Conservation (phyloP, 306 rosid species). For the Ormosia semicastrata region DNA sequence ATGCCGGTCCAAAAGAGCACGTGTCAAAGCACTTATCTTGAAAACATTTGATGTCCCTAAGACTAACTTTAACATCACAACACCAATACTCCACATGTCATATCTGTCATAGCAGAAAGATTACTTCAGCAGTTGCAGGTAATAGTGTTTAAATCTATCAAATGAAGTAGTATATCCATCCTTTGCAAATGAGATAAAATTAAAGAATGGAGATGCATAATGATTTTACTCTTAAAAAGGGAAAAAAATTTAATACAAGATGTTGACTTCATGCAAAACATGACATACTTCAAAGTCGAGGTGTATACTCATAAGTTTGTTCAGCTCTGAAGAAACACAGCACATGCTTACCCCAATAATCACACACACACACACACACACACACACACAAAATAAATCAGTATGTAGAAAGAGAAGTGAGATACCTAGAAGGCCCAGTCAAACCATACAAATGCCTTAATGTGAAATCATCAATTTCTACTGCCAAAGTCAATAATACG, state of each 20-base stretch:
- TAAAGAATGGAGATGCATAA: background rate
- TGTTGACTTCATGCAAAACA: constrained; percentile 22
- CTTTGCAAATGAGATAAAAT: background rate
- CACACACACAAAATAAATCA: background rate
- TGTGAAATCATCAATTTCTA: constrained; percentile 83
- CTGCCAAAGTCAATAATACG: constrained; percentile 91
- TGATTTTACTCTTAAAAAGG: constrained; percentile 6
- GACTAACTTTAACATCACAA: too few species aligned
- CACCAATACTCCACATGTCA: too few species aligned
- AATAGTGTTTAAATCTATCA: constrained; percentile 14
- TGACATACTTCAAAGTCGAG: constrained; percentile 77
- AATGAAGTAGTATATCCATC: constrained; percentile 6
- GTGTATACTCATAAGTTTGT: constrained; percentile 81
- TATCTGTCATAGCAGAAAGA: too few species aligned
- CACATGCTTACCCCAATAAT: constrained; percentile 13
- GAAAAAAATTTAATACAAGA: background rate
- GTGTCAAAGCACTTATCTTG: too few species aligned
- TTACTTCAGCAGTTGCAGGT: constrained; percentile 19
- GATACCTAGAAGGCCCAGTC: constrained; percentile 85
- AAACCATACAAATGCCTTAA: constrained; percentile 84
- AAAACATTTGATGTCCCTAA: too few species aligned
- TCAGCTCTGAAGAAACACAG: constrained; percentile 64
- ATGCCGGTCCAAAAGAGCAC: too few species aligned
- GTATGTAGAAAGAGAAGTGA: too few species aligned
- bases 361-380: background rate